Conservation (phyloP, 495 filamentous ascomycete genomes). For the Xylaria flabelliformis region DNA sequence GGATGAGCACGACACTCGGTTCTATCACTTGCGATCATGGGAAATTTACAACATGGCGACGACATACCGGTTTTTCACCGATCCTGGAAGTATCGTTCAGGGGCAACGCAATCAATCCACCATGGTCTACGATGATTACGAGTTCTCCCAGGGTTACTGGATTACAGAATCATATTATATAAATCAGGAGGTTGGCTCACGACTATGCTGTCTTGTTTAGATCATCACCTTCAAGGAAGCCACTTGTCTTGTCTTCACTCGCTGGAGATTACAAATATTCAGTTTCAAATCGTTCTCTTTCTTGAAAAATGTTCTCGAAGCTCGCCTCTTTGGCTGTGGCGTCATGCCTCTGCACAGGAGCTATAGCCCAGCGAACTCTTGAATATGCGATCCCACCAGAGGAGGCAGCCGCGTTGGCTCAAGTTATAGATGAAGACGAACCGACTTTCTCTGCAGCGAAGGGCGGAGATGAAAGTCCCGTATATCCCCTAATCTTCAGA, state of each 20-base stretch:
- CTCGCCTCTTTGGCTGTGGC: slow-evolving; percentile 19
- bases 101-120: slow-evolving; percentile 12
- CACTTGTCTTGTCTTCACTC: neutral
- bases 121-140: slow-evolving; percentile 9
- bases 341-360: slow-evolving; percentile 19
- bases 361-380: slow-evolving; percentile 22
- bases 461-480: slow-evolving; percentile 31
- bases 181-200: neutral
- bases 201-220: neutral
- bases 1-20: slow-evolving; percentile 1
- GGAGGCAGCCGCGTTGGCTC: slow-evolving; percentile 5
- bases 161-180: neutral
- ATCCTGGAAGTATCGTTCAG: neutral
- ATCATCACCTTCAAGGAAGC: neutral
- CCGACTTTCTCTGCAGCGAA: neutral
- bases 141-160: neutral
- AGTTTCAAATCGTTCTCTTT: neutral
- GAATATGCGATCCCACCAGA: slow-evolving; percentile 17
- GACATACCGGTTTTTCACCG: neutral
- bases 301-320: slow-evolving; percentile 14
- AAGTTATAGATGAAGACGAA: slow-evolving; percentile 1
- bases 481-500: slow-evolving; percentile 55
- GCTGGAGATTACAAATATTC: neutral
- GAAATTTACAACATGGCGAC: slow-evolving; percentile 10
- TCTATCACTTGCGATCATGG: slow-evolving; percentile 2